Conservation (phyloP, 2,329 filamentous ascomycete species). For the Arachnomyces sp. region DNA sequence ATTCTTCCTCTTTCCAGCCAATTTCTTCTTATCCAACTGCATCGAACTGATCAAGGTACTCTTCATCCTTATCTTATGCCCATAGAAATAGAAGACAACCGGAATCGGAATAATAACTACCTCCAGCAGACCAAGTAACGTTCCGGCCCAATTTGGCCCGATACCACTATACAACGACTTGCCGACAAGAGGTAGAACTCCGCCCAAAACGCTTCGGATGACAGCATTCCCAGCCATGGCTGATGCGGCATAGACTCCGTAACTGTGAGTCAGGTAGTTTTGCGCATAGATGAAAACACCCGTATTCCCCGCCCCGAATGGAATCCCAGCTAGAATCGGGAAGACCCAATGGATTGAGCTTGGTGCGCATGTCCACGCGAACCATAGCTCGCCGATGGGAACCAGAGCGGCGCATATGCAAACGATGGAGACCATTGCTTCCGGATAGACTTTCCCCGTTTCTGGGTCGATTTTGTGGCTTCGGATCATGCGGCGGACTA, state of each 20-base stretch:
- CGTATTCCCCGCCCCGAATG: conserved; percentile 70
- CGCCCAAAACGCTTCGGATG: conserved; percentile 65
- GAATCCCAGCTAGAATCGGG: conserved; percentile 69
- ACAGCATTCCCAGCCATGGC: conserved; percentile 76
- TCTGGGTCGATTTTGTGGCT: conserved; percentile 64
- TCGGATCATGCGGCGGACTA: conserved; percentile 72
- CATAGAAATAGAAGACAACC: conserved; percentile 64
- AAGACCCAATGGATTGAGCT: conserved; percentile 71
- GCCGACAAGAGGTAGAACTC: conserved; percentile 67
- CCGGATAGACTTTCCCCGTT: conserved; percentile 66
- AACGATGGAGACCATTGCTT: conserved; percentile 74
- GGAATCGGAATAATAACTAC: conserved; percentile 71
- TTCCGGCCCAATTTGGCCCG: conserved; percentile 71
- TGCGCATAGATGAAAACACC: conserved; percentile 74
- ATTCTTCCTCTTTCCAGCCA: conserved; percentile 36
- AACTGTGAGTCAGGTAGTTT: conserved; percentile 72
- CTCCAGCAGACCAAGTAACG: conserved; percentile 65
- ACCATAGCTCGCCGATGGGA: conserved; percentile 73
- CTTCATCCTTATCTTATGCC: conserved; percentile 49
- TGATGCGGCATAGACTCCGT: conserved; percentile 73
- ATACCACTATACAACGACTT: conserved; percentile 62
- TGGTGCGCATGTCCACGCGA: conserved; percentile 81
- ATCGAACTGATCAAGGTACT: conserved; percentile 51
- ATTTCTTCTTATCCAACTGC: conserved; percentile 44
- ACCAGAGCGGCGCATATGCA: conserved; percentile 68